Conservation (phyloP, 1,284 basidiomycete species). For the Rhodotorula sp. region DNA sequence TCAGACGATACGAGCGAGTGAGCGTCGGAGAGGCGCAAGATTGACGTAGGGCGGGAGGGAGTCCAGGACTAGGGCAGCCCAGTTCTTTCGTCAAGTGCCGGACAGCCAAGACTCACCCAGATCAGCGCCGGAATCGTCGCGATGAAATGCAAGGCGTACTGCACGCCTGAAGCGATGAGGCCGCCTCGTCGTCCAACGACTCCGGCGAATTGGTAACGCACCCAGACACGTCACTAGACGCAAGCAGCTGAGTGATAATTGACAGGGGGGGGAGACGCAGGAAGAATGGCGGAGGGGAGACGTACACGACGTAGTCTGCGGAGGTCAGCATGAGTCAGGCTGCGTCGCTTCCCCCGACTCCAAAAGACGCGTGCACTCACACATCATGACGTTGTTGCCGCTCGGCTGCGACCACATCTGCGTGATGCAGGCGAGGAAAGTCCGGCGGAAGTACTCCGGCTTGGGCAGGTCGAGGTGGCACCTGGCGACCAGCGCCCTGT, state of each 20-base stretch:
- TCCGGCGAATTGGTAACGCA: constrained; percentile 59
- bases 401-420: constrained; percentile 66
- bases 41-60: too few relatives aligned
- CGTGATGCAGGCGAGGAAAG: constrained; percentile 59
- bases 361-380: neutral
- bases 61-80: too few relatives aligned
- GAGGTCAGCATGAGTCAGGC: too few relatives aligned
- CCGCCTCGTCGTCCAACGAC: constrained; percentile 66
- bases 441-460: constrained; percentile 59
- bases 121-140: constrained; percentile 63
- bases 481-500: constrained; percentile 67
- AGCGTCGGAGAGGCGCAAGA: too few relatives aligned
- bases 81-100: constrained; percentile 57
- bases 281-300: neutral
- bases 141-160: constrained; percentile 63
- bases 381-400: constrained; percentile 52
- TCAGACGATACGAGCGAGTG: too few relatives aligned
- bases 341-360: too few relatives aligned
- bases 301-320: too few relatives aligned
- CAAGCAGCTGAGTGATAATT: neutral
- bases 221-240: too few relatives aligned
- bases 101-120: constrained; percentile 43
- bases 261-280: neutral
- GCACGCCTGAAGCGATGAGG: constrained; percentile 70
- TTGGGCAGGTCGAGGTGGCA: constrained; percentile 66